Base-by-base conservation (phyloP, 305 asterid species). In the Striga hermonthica region DNA sequence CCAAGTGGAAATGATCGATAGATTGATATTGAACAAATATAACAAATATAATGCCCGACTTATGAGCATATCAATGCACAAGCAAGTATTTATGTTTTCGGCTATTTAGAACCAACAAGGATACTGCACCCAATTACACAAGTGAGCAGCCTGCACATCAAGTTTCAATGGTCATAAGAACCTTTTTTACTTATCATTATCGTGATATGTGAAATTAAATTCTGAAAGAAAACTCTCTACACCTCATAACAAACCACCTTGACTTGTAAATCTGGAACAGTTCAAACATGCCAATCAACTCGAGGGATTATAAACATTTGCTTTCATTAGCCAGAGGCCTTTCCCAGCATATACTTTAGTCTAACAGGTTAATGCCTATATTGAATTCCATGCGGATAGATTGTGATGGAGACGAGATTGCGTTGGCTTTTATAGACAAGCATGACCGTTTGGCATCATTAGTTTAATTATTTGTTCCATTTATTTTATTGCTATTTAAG, bases 261-360 rank as follows among this genome's bases (percentile, higher is more conserved):
- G 52, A 53, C 14, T 22, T 34, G 31, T 52, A 58, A 48, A 13
- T 31, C 14, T 13, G 36, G 13, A 35, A 14, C 35, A 59, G 40
- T 48, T 68, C 44, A 67, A 35, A 62, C 45, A 49, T 43, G 52
- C 15, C 57, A 75, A 48, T 57, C 11, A 7, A 68, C 59, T 38
- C 67, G 13, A 57, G 50, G 34, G 36, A 71, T 59, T 15, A 39
- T 11, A 22, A 9, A 52, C 13, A 3, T 31, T 48, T 57, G 13
- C 52, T 49, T 55, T 39, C 65, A 59, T 15, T 14, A 12, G 55
- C 13, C 14, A 41, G 45, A 61, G 41, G 28, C 52, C 37, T 50
- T 28, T 57, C 63, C 49, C 62, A 64, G 49, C 70, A 35, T 6
- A 35, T 9, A 22, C 28, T 31, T 35, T 35, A 44, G 12, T 15